Evolutionary conservation across 1,284 basidiomycete species (phyloP), one percentile per base, ranked within the genome.

Genomic region (Ceraceosorus guamensis): DNA sequence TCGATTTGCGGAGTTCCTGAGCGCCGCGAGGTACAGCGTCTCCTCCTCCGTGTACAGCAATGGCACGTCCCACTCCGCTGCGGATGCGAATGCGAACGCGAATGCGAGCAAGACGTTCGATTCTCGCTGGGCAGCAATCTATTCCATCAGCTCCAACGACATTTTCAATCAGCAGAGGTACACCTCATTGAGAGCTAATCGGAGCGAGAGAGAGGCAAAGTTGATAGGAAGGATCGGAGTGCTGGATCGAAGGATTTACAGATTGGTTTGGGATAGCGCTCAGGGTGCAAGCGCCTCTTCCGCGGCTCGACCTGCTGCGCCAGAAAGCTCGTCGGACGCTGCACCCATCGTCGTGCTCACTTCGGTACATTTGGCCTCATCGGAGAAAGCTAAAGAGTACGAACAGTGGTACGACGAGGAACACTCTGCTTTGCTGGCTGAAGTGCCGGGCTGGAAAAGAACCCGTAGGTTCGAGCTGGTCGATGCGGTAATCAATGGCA

Each of bases 181-280:
- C 61, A 75, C 74, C 10, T 45, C 50, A 11, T 65, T 78, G 33
- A 61, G 77, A 16, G 61, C 60, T 10, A 62, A 77, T 50, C 66
- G 76, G 30, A 73, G 69, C 5, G 59, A 57, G 6, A 63, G 77
- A 16, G 78, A 78, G 59, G 76, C 73, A 3, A 73, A 69, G 11
- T 56, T 78, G 46, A 71, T 78, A 31, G 58, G 59, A 0, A 60
- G 75, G 3, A 56, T 78, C 16, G 75, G 61, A 5, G 63, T 71
- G 2, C 67, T 78, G 43, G 78, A 78, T 57, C 64, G 78, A 30
- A 39, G 78, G 2, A 77, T 76, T 44, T 75, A 73, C 54, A 52
- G 63, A 34, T 59, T 69, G 6, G 56, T 74, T 32, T 68, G 66
- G 35, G 70, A 76, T 41, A 50, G 43, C 10, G 55, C 41, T 13